Evolutionary conservation across 768 basidiomycete genomes (phyloP).

Genomic region (Suillus weaverae): DNA sequence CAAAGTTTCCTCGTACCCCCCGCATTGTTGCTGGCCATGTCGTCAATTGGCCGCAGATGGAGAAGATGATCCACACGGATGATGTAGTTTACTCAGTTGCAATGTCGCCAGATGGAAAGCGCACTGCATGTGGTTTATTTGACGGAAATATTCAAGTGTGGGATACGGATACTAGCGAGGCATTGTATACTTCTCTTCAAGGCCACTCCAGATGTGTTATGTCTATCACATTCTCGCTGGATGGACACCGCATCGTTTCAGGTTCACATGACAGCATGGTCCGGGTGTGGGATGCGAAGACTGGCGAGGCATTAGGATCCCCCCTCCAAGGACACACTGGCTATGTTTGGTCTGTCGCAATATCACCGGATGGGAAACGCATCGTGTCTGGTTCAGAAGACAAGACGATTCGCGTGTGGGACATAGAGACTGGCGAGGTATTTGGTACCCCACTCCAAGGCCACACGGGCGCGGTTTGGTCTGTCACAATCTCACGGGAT

Average conservation of each 20-base stretch:
- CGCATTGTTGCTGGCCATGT: not conserved
- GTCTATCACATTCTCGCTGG: conserved; percentile 4
- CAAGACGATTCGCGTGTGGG: not conserved
- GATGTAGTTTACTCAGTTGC: not conserved
- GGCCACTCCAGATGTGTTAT: not conserved
- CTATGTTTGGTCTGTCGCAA: not conserved
- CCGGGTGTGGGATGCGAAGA: conserved; percentile 11
- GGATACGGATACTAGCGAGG: conserved; percentile 3
- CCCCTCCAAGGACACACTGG: not conserved
- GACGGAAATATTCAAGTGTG: conserved; percentile 7
- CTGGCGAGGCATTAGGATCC: not conserved
- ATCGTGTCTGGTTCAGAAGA: not conserved
- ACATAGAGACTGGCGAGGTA: not conserved
- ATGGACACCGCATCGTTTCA: conserved; percentile 12
- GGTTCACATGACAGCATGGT: conserved; percentile 14
- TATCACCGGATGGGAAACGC: not conserved
- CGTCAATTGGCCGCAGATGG: conserved; percentile 1
- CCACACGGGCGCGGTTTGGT: not conserved
- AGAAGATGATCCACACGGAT: not conserved
- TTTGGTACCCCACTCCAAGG: not conserved
- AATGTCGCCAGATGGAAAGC: not conserved
- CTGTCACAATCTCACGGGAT: conserved; percentile 2
- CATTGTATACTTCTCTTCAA: not conserved
- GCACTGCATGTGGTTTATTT: conserved; percentile 10
- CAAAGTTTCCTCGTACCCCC: not conserved